These are phyloP conservation scores for Gossypium herbaceum DNA, from an alignment of 345 rosid species.

Conservation along the genomic window DNA sequence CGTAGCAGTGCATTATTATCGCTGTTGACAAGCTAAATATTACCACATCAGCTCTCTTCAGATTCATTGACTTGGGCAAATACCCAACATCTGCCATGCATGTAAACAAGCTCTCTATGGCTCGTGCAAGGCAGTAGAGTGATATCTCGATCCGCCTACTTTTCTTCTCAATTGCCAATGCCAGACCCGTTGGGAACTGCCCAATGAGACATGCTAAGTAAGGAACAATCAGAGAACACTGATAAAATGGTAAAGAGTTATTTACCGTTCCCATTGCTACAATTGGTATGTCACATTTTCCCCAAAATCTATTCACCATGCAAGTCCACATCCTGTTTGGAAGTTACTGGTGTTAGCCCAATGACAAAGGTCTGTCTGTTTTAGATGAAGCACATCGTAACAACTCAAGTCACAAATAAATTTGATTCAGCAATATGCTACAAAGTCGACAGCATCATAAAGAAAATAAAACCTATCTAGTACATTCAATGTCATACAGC, in stretches of 20 bases:
- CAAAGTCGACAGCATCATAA: background rate
- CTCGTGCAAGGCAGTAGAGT: constrained; percentile 88
- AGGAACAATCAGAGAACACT: background rate
- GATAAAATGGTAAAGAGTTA: background rate
- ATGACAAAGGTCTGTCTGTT: background rate
- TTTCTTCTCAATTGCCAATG: constrained; percentile 88
- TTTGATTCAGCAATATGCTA: background rate
- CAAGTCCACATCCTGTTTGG: constrained; percentile 83
- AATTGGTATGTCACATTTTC: constrained; percentile 64
- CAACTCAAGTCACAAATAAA: background rate
- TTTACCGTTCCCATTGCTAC: constrained; percentile 79
- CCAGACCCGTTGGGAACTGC: constrained; percentile 88
- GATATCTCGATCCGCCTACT: constrained; percentile 92
- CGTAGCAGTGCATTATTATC: constrained; percentile 91
- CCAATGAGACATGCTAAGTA: background rate
- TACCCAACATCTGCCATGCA: constrained; percentile 68
- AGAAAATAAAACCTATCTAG: background rate
- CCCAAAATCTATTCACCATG: constrained; percentile 61
- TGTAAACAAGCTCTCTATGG: constrained; percentile 87
- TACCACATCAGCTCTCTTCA: constrained; percentile 80
- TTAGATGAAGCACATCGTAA: background rate
- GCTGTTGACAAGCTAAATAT: constrained; percentile 86
- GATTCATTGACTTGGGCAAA: constrained; percentile 42
- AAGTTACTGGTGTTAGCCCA: background rate
- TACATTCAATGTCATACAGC: background rate